phyloP scores from a whole-genome alignment of 768 basidiomycete species.

The Lenzites betulinus region DNA sequence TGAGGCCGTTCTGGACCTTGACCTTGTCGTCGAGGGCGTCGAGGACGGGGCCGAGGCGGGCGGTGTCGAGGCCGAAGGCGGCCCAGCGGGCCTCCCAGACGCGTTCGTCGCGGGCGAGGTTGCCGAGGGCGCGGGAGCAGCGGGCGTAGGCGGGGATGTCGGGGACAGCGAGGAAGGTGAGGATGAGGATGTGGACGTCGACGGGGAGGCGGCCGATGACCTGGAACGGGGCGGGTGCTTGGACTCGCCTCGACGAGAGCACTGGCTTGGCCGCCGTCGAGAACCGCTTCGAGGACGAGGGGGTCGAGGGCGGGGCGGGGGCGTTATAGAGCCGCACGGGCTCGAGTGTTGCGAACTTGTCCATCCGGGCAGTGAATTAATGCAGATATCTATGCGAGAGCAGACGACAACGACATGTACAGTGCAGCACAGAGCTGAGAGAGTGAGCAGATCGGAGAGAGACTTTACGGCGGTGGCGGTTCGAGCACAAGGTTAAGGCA shows the following conservation, averaged over 20 bases:
- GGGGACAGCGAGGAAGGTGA: constrained; percentile 73
- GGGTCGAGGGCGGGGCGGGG: not conserved
- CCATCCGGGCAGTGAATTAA: no score
- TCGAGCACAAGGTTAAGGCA: not conserved
- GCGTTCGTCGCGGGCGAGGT: constrained; percentile 66
- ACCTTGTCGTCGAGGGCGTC: constrained; percentile 58
- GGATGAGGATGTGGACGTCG: constrained; percentile 72
- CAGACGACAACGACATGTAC: no score
- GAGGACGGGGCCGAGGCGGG: constrained; percentile 49
- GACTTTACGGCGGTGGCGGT: no score
- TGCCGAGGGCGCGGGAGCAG: constrained; percentile 61
- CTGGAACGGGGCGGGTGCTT: constrained; percentile 28
- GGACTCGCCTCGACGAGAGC: constrained; percentile 16
- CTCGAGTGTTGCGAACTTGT: constrained; percentile 86
- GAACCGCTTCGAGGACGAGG: constrained; percentile 17
- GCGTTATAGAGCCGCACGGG: constrained; percentile 45
- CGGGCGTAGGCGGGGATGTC: constrained; percentile 80
- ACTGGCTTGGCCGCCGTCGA: constrained; percentile 16
- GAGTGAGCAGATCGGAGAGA: not conserved
- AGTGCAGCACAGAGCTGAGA: not conserved
- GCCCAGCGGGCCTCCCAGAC: constrained; percentile 80
- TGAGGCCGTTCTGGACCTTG: constrained; percentile 40
- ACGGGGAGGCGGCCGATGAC: constrained; percentile 80
- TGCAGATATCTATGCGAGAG: no score
- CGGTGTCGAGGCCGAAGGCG: constrained; percentile 53